A percentile compares a stretch with the other conserved stretches of the same genome.
These are phyloP conservation scores for Myriosclerotinia curreyana DNA, from an alignment of 2,329 filamentous ascomycete genomes.

Conservation along the genomic window DNA sequence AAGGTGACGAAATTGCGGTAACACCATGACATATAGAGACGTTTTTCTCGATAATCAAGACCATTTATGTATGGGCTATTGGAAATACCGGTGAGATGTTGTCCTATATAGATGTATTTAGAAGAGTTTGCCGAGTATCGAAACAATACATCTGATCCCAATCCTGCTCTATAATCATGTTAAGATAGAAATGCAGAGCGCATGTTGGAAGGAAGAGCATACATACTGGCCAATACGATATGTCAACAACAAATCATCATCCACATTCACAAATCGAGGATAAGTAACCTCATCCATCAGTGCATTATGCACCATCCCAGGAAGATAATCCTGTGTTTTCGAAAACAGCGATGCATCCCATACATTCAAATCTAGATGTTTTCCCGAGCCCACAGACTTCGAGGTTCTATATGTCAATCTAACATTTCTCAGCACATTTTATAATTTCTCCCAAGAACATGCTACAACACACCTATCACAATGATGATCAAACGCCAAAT, in stretches of 20 bases:
- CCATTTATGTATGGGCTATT: slow-evolving; percentile 37
- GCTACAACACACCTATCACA: slow-evolving; percentile 29
- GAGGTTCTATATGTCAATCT: slow-evolving; percentile 32
- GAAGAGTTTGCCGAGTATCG: slow-evolving; percentile 29
- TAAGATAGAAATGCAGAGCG: background rate
- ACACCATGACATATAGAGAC: slow-evolving; percentile 34
- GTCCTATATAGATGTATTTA: slow-evolving; percentile 30
- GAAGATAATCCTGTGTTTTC: slow-evolving; percentile 27
- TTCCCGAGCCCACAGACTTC: slow-evolving; percentile 1
- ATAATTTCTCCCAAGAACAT: background rate
- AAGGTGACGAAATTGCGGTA: slow-evolving; percentile 32
- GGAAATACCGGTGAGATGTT: slow-evolving; percentile 30
- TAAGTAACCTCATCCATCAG: slow-evolving; percentile 33
- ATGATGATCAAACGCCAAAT: slow-evolving; percentile 34
- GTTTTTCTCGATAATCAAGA: slow-evolving; percentile 27
- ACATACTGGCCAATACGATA: slow-evolving; percentile 35
- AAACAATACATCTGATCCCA: slow-evolving; percentile 33
- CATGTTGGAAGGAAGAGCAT: background rate
- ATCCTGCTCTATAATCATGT: slow-evolving; percentile 29
- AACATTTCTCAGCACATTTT: slow-evolving; percentile 4
- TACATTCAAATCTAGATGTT: background rate
- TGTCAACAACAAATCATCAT: slow-evolving; percentile 31
- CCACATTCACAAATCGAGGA: slow-evolving; percentile 34
- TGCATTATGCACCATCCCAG: slow-evolving; percentile 27
- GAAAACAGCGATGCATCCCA: slow-evolving; percentile 31